Base-by-base conservation (phyloP, 2,329 filamentous ascomycete genomes). In the Coniosporium tulheliwenetii region DNA sequence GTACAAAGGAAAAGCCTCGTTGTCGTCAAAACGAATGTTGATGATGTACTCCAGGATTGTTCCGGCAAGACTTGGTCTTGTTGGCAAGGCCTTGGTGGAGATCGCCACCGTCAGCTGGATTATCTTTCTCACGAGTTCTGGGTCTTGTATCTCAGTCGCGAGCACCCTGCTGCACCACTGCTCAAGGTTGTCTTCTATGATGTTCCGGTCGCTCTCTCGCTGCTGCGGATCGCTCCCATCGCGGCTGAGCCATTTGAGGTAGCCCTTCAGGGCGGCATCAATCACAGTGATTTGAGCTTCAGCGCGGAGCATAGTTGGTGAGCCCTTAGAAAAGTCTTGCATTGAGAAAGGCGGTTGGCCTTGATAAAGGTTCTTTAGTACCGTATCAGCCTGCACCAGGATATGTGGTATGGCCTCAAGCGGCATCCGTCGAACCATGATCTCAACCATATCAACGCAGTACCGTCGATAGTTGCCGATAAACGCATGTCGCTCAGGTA, bases 391-490 rank as follows among this genome's bases (percentile, higher is more conserved):
- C 50, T 82, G 77, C 12, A 71, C 69, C n/a, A 98, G 71, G 39
- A 96, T 87, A 58, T 95, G 84, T 34, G 78, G 75, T 47, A 96
- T 78, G 1, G 89, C 89, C 45, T 95, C 87, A 39, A 82, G 75
- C 2, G 87, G 77, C 50, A 85, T 82, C 49, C 83, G 73, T 48
- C 83, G 74, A 15, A 93, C 85, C 46, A 96, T 85, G 12, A 73
- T 73, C 60, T 96, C 89, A 41, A 98, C 85, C 19, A 95, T 75
- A 44, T 84, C 80, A 2, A 79, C 78, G 57, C 86, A 91, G 53
- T 94, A 96, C 44, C 91, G 75, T 33, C 91, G 74, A 58, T 98
- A 98, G 54, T 98, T 96, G 3, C 89, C 86, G 9, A 96, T 71
- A 57, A 98, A 98, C 1, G 86, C 85, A 61, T 98, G 91, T 16